phyloP scores from a whole-genome alignment of 2,329 filamentous ascomycete genomes.

The Aspergillus niger region DNA sequence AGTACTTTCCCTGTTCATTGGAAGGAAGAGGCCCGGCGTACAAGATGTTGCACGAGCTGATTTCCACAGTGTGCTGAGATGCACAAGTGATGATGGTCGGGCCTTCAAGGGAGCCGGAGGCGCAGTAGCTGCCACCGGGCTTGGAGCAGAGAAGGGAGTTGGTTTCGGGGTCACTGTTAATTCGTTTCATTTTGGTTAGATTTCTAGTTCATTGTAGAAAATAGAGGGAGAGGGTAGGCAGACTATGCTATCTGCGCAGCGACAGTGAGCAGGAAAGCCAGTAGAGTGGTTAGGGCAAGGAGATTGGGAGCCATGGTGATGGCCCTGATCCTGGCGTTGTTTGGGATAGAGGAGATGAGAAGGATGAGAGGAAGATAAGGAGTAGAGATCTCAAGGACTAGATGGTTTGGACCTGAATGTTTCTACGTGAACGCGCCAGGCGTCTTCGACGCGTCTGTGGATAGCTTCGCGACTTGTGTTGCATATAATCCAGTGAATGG shows the following conservation, averaged over 20 bases:
- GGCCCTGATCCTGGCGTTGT: neutral
- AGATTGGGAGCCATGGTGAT: neutral
- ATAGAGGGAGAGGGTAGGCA: neutral
- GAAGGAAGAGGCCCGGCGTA: conserved; percentile 4
- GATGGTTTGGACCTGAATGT: neutral
- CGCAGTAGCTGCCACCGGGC: conserved; percentile 22
- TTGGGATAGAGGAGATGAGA: neutral
- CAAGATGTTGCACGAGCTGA: conserved; percentile 24
- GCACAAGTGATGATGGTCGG: conserved; percentile 21
- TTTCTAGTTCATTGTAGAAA: neutral
- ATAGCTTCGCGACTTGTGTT: neutral
- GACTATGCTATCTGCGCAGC: conserved; percentile 18
- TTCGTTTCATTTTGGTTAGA: neutral
- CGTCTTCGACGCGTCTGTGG: neutral
- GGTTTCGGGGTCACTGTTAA: conserved; percentile 18
- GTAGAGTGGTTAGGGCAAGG: neutral
- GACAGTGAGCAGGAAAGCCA: neutral
- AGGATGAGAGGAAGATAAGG: neutral
- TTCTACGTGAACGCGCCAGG: neutral
- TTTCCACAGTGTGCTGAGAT: conserved; percentile 10
- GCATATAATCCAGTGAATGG: neutral
- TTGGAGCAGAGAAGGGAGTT: conserved; percentile 25
- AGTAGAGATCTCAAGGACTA: neutral
- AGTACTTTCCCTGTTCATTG: neutral
- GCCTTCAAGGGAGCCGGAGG: conserved; percentile 18